A percentile compares a stretch with the other conserved stretches of the same genome.
Evolutionary conservation across 352 stramenopile species (phyloP).

Genomic region (Phytopythium vexans): DNA sequence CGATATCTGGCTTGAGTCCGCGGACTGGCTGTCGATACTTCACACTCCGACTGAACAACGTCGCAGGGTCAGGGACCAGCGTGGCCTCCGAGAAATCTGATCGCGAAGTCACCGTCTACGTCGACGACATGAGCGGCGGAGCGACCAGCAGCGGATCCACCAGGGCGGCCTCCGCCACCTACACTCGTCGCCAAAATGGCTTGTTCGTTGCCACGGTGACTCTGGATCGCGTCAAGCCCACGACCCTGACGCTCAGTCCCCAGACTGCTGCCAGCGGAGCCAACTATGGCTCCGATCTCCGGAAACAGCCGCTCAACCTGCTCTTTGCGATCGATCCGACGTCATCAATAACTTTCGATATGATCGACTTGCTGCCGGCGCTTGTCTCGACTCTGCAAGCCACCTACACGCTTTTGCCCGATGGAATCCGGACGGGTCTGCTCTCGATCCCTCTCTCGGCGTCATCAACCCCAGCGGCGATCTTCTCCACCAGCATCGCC

Average conservation of each 20-base stretch:
- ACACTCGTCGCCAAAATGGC: slow-evolving; percentile 15
- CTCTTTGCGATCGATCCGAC: slow-evolving; percentile 43
- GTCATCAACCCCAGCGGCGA: slow-evolving; percentile 4
- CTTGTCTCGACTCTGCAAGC: slow-evolving; percentile 34
- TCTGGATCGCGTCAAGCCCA: slow-evolving; percentile 32
- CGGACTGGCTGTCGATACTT: slow-evolving; percentile 35
- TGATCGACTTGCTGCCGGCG: slow-evolving; percentile 31
- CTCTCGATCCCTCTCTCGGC: too few species aligned
- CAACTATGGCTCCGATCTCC: slow-evolving; percentile 15
- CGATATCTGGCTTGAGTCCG: slow-evolving; percentile 19
- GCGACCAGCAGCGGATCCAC: slow-evolving; percentile 6
- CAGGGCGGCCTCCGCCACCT: slow-evolving; percentile 14
- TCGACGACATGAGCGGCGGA: slow-evolving; percentile 49
- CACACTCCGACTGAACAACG: slow-evolving; percentile 27
- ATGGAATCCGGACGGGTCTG: slow-evolving; percentile 27
- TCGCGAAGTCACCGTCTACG: slow-evolving; percentile 31
- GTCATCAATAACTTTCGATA: slow-evolving; percentile 7
- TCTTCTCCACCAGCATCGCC: slow-evolving; percentile 9
- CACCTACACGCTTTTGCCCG: slow-evolving; percentile 18
- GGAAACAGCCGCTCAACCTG: slow-evolving; percentile 35
- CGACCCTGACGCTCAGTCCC: slow-evolving; percentile 28
- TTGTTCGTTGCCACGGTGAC: slow-evolving; percentile 13
- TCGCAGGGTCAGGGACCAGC: slow-evolving; percentile 6
- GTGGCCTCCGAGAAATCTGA: slow-evolving; percentile 29
- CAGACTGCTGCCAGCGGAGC: slow-evolving; percentile 3